phyloP scores from a whole-genome alignment of 2,329 filamentous ascomycete species.

The Ophiostoma ulmi region DNA sequence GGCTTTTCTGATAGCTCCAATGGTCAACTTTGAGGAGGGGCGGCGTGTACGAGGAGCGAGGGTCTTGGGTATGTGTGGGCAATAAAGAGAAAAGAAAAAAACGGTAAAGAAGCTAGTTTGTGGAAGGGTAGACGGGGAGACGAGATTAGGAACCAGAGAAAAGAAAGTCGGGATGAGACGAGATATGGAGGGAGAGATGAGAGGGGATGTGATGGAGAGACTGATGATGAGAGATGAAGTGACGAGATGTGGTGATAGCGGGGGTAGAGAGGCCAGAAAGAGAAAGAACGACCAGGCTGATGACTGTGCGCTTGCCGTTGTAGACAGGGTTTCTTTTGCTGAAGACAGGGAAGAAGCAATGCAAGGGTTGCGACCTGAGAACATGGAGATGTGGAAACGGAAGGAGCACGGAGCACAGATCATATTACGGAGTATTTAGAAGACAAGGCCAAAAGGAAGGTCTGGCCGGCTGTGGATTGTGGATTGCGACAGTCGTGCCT shows the following conservation, averaged over 20 bases:
- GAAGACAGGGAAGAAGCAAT: neutral
- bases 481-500: neutral
- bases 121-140: neutral
- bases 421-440: neutral
- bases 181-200: conserved; percentile 3
- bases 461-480: conserved; percentile 10
- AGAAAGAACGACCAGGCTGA: conserved; percentile 13
- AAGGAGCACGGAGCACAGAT: conserved; percentile 9
- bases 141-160: neutral
- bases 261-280: conserved; percentile 3
- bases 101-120: conserved; percentile 8
- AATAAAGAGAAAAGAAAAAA: neutral
- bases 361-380: conserved; percentile 5
- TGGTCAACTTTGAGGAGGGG: neutral
- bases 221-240: neutral
- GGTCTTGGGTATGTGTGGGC: neutral
- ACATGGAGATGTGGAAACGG: conserved; percentile 2
- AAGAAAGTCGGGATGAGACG: neutral
- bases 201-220: conserved; percentile 6
- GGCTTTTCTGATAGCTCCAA: neutral
- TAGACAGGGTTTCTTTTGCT: conserved; percentile 1
- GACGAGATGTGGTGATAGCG: conserved; percentile 9
- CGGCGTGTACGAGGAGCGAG: neutral
- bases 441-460: neutral
- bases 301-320: conserved; percentile 3